These are phyloP conservation scores for Retiboletus fuscus DNA, from an alignment of 1,284 basidiomycete species.

Conservation along the genomic window DNA sequence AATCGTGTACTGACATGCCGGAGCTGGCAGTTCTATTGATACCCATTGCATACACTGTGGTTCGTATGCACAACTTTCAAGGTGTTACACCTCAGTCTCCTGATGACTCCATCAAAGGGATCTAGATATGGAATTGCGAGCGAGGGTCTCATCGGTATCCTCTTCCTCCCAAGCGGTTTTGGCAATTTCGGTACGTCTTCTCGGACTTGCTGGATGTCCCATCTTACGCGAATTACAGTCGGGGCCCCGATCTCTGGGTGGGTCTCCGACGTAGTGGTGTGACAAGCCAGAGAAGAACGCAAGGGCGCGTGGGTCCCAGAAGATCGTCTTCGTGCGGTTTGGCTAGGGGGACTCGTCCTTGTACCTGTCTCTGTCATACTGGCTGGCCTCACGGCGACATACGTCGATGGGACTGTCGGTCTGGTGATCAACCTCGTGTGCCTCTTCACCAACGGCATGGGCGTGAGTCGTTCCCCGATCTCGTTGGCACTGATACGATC, in stretches of 20 bases:
- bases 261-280: slow-evolving; percentile 63
- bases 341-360: slow-evolving; percentile 60
- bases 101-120: slow-evolving; percentile 52
- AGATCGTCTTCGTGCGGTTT: slow-evolving; percentile 65
- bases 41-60: slow-evolving; percentile 50
- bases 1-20: not conserved
- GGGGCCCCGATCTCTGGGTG: slow-evolving; percentile 66
- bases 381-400: slow-evolving; percentile 44
- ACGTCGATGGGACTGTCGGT: slow-evolving; percentile 55
- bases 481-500: not conserved
- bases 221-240: slow-evolving; percentile 47
- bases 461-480: slow-evolving; percentile 49
- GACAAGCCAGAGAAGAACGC: slow-evolving; percentile 59
- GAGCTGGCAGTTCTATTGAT: slow-evolving; percentile 51
- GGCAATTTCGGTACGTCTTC: slow-evolving; percentile 67
- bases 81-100: not conserved
- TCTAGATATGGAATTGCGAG: slow-evolving; percentile 69
- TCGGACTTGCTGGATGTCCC: not conserved
- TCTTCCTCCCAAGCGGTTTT: slow-evolving; percentile 69
- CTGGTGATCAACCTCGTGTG: slow-evolving; percentile 56
- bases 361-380: slow-evolving; percentile 49
- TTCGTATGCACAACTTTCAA: slow-evolving; percentile 37
- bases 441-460: slow-evolving; percentile 63
- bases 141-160: slow-evolving; percentile 67
- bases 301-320: slow-evolving; percentile 67